These are phyloP conservation scores for Globisporangium emineosum DNA, from an alignment of 352 stramenopile species.

Conservation along the genomic window DNA sequence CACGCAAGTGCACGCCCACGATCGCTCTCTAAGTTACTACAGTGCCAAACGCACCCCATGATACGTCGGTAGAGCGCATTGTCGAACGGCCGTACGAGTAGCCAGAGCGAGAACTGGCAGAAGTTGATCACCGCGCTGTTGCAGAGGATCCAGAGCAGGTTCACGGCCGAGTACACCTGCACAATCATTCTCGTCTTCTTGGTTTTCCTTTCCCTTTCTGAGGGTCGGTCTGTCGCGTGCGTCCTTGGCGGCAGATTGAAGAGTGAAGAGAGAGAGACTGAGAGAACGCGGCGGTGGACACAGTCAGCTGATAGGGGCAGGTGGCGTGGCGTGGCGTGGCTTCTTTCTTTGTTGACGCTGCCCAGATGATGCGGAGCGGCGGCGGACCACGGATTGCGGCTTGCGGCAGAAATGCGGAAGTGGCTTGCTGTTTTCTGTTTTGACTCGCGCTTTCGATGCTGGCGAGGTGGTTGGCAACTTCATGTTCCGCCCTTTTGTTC, in stretches of 20 bases:
- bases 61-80: constrained; percentile 69
- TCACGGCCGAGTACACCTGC: constrained; percentile 68
- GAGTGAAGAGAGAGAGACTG: background rate
- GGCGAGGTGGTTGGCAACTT: constrained; percentile 7
- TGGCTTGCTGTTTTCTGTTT: background rate
- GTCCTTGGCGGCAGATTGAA: background rate
- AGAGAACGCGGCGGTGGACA: background rate
- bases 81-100: constrained; percentile 84
- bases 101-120: constrained; percentile 77
- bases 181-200: constrained; percentile 36
- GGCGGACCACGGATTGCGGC: background rate
- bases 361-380: background rate
- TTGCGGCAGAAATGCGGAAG: background rate
- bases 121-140: constrained; percentile 82
- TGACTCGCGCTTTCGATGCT: constrained; percentile 8
- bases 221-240: background rate
- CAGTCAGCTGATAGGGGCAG: background rate
- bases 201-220: background rate
- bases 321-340: background rate
- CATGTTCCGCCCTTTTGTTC: constrained; percentile 9
- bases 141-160: constrained; percentile 83
- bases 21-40: too few relatives aligned
- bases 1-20: background rate
- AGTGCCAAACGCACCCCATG: constrained; percentile 55
- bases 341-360: constrained; percentile 5